Conservation (phyloP, 1,284 basidiomycete species). For the Heliocybe sulcata region DNA sequence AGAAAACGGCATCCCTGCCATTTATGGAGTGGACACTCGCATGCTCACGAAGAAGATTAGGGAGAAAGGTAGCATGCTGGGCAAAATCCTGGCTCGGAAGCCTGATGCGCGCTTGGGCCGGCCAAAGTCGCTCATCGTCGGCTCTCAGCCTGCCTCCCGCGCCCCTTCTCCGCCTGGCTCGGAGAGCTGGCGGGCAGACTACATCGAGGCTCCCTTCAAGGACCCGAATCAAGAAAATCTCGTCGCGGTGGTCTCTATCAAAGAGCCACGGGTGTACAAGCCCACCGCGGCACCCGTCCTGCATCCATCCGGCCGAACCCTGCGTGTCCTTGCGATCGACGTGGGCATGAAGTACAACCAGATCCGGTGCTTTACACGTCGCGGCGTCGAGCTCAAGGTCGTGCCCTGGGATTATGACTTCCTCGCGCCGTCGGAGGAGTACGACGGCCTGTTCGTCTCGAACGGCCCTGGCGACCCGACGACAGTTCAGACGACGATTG, state of each 20-base stretch:
- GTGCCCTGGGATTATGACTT: slow-evolving; percentile 98
- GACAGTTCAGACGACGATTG: slow-evolving; percentile 72
- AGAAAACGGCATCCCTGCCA: slow-evolving; percentile 91
- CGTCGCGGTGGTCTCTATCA: slow-evolving; percentile 83
- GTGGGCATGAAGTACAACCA: slow-evolving; percentile 99
- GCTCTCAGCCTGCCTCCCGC: slow-evolving; percentile 38
- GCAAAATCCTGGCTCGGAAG: slow-evolving; percentile 67
- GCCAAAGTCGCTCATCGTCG: slow-evolving; percentile 22
- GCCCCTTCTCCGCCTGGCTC: slow-evolving; percentile 37
- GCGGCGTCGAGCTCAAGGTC: slow-evolving; percentile 95
- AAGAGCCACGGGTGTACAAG: slow-evolving; percentile 65
- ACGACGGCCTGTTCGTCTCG: slow-evolving; percentile 94
- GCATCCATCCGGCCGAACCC: slow-evolving; percentile 73
- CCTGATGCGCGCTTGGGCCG: slow-evolving; percentile 29
- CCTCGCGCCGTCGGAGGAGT: slow-evolving; percentile 66
- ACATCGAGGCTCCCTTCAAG: slow-evolving; percentile 74
- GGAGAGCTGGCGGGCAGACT: slow-evolving; percentile 74
- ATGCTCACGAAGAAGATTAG: slow-evolving; percentile 95
- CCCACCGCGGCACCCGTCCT: slow-evolving; percentile 49
- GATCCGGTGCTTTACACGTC: slow-evolving; percentile 91
- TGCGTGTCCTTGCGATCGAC: slow-evolving; percentile 90
- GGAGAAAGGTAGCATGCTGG: slow-evolving; percentile 91
- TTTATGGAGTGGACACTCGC: slow-evolving; percentile 96
- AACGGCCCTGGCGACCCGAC: slow-evolving; percentile 98
- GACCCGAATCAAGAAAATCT: slow-evolving; percentile 92